These are phyloP conservation scores for Lasiodiplodia sp. DNA, from an alignment of 2,329 filamentous ascomycete species.

Conservation along the genomic window DNA sequence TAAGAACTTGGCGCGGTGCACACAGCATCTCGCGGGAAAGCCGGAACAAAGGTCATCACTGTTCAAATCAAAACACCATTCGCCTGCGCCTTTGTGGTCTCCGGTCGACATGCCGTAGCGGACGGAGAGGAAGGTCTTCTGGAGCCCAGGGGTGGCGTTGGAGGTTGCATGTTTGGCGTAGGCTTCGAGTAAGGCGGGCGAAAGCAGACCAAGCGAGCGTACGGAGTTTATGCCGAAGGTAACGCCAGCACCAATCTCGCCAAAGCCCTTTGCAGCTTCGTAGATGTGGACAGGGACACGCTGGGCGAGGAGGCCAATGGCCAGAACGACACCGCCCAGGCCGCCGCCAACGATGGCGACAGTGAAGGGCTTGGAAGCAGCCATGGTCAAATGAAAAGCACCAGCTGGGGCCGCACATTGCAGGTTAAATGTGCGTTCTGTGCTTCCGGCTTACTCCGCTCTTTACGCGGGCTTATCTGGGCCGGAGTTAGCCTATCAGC, in stretches of 20 bases:
- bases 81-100: constrained; percentile 32
- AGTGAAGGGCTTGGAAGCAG: constrained; percentile 31
- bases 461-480: constrained; percentile 11
- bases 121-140: constrained; percentile 33
- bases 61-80: constrained; percentile 34
- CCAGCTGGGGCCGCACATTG: not conserved
- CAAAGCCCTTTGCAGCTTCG: constrained; percentile 38
- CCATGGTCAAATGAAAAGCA: not conserved
- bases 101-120: constrained; percentile 5
- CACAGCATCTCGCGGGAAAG: constrained; percentile 34
- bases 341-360: constrained; percentile 43
- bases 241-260: constrained; percentile 42
- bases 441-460: constrained; percentile 7
- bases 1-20: constrained; percentile 38
- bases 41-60: constrained; percentile 32
- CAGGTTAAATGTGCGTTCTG: not conserved
- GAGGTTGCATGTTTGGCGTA: constrained; percentile 40
- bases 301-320: constrained; percentile 40
- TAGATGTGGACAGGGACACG: constrained; percentile 39
- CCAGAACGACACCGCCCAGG: constrained; percentile 40
- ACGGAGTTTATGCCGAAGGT: constrained; percentile 39
- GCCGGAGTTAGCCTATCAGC: constrained; percentile 14
- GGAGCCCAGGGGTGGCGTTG: constrained; percentile 33
- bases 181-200: constrained; percentile 36
- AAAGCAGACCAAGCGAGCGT: constrained; percentile 37